These are phyloP conservation scores for Zelonia costaricensis DNA, from an alignment of 208 protist genomes.

Conservation along the genomic window DNA sequence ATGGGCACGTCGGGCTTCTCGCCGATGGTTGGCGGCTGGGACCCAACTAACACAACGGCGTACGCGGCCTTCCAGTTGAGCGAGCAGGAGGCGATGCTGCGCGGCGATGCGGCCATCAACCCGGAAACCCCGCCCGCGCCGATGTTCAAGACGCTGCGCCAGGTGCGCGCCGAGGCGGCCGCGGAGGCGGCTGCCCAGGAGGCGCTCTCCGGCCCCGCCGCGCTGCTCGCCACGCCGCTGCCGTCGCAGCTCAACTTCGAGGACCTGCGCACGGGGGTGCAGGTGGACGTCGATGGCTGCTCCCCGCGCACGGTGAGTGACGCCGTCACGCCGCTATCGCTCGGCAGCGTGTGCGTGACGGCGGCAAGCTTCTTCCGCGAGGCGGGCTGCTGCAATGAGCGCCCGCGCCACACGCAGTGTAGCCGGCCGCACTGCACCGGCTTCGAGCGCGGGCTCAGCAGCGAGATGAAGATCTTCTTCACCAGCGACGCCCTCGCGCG, in stretches of 20 bases:
- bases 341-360: slow-evolving; percentile 63
- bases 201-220: too few species aligned
- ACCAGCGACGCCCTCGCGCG: slow-evolving; percentile 29
- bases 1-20: slow-evolving; percentile 66
- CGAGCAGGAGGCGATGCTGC: slow-evolving; percentile 11
- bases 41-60: slow-evolving; percentile 47
- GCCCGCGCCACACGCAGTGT: slow-evolving; percentile 39
- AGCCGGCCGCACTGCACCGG: slow-evolving; percentile 48
- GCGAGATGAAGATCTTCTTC: slow-evolving; percentile 32
- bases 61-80: slow-evolving; percentile 11
- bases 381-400: slow-evolving; percentile 45
- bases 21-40: slow-evolving; percentile 53
- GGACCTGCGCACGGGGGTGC: slow-evolving; percentile 10
- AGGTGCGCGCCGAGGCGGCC: slow-evolving; percentile 18
- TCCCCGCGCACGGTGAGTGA: slow-evolving; percentile 19
- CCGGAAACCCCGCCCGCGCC: slow-evolving; percentile 4
- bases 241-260: slow-evolving; percentile 37
- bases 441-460: slow-evolving; percentile 19
- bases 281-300: slow-evolving; percentile 44
- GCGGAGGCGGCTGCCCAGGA: neutral
- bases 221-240: slow-evolving; percentile 1
- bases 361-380: slow-evolving; percentile 45
- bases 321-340: slow-evolving; percentile 24
- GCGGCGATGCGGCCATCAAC: slow-evolving; percentile 8
- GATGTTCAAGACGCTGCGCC: slow-evolving; percentile 19